phyloP scores from a whole-genome alignment of 2,329 filamentous ascomycete genomes.

The Ceratocystis eucalypticola region DNA sequence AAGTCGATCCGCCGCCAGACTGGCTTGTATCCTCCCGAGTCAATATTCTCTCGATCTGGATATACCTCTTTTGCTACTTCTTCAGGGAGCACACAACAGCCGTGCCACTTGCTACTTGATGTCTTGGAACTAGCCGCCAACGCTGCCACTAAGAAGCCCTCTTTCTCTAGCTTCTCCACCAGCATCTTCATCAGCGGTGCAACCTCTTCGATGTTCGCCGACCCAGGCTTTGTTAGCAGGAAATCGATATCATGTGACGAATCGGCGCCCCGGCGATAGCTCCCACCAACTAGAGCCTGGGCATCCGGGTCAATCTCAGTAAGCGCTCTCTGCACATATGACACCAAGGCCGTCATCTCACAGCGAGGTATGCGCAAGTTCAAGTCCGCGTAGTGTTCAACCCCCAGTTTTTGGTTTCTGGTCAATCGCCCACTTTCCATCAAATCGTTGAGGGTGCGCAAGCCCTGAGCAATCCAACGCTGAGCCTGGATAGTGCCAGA shows the following conservation, averaged over 20 bases:
- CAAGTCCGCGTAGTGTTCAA: constrained; percentile 71
- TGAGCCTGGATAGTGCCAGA: constrained; percentile 57
- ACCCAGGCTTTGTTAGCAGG: constrained; percentile 58
- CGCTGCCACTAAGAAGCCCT: constrained; percentile 54
- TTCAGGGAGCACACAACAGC: constrained; percentile 58
- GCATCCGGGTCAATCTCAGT: constrained; percentile 47
- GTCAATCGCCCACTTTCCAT: constrained; percentile 47
- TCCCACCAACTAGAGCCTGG: constrained; percentile 65
- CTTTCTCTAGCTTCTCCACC: constrained; percentile 44
- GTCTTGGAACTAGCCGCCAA: constrained; percentile 40
- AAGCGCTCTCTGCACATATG: constrained; percentile 47
- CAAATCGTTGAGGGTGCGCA: constrained; percentile 62
- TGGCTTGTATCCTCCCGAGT: constrained; percentile 2
- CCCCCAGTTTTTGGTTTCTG: constrained; percentile 56
- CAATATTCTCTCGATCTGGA: neutral
- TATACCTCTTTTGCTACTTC: constrained; percentile 24
- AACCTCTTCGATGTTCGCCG: constrained; percentile 41
- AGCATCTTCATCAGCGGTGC: constrained; percentile 49
- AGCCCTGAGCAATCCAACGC: constrained; percentile 64
- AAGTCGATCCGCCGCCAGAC: constrained; percentile 76
- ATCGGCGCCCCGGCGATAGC: constrained; percentile 65
- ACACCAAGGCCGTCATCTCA: constrained; percentile 60
- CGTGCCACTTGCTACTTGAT: constrained; percentile 70
- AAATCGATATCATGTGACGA: constrained; percentile 74
- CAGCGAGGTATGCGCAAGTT: constrained; percentile 60